Percentiles rank a stretch among this genome's conserved stretches.
These are phyloP conservation scores for Pinguiococcus pyrenoidosus DNA, from an alignment of 108 stramenopile genomes.

Conservation along the genomic window DNA sequence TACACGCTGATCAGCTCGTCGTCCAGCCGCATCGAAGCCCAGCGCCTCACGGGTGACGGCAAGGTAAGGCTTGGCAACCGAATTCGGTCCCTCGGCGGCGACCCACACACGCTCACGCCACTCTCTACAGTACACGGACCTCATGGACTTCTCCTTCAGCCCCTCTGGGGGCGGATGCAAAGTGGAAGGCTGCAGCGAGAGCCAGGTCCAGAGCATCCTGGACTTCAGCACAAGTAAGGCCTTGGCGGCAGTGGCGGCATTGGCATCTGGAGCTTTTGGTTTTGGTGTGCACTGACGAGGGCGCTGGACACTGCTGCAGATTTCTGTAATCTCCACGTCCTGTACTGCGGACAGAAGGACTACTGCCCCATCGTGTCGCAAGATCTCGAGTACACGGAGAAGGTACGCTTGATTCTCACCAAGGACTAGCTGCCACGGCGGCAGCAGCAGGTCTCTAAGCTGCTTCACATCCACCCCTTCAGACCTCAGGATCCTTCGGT, in stretches of 20 bases:
- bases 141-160: conserved; percentile 22
- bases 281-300: too few species aligned
- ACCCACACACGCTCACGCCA: neutral
- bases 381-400: too few species aligned
- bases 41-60: conserved; percentile 12
- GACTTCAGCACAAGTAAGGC: conserved; percentile 26
- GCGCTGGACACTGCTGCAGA: too few species aligned
- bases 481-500: too few species aligned
- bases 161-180: neutral
- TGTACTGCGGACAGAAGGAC: conserved; percentile 14
- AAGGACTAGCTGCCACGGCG: too few species aligned
- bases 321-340: conserved; percentile 26
- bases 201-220: conserved; percentile 16
- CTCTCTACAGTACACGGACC: conserved; percentile 20
- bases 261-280: too few species aligned
- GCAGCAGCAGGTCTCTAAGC: too few species aligned
- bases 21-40: neutral
- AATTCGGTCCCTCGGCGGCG: neutral
- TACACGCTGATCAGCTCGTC: conserved; percentile 3
- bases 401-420: too few species aligned
- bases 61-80: conserved; percentile 6
- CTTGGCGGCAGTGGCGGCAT: too few species aligned
- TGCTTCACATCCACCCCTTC: too few species aligned
- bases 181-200: conserved; percentile 20
- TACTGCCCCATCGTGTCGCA: too few species aligned